Conservation (phyloP, 108 stramenopile species). For the Discostella stelligeroides region DNA sequence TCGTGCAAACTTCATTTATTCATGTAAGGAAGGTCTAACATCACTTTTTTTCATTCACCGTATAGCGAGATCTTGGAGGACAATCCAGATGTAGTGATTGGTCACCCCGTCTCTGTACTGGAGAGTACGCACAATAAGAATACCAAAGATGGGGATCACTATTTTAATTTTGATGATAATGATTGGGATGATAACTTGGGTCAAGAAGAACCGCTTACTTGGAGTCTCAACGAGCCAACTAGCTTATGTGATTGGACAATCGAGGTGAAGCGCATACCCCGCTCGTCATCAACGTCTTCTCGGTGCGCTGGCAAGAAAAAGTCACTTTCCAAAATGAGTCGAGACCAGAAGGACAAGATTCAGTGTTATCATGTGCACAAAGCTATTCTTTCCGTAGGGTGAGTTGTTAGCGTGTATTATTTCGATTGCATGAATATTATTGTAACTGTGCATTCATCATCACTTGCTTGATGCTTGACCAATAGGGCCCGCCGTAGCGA, state of each 20-base stretch:
- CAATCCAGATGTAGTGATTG: conserved; percentile 22
- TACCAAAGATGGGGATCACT: conserved; percentile 38
- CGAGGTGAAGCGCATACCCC: conserved; percentile 25
- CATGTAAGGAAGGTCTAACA: too few relatives aligned
- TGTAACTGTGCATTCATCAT: background rate
- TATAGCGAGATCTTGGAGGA: conserved; percentile 24
- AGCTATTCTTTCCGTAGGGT: conserved; percentile 46
- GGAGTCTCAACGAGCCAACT: conserved; percentile 38
- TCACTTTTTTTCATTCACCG: too few relatives aligned
- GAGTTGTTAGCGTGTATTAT: too few relatives aligned
- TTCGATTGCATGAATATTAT: too few relatives aligned
- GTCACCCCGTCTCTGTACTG: conserved; percentile 38
- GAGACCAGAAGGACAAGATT: conserved; percentile 8
- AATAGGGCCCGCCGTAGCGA: conserved; percentile 43
- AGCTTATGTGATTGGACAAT: conserved; percentile 53
- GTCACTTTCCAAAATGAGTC: conserved; percentile 5
- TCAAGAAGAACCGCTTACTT: conserved; percentile 47
- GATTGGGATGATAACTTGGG: conserved; percentile 40
- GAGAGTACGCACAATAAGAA: conserved; percentile 35
- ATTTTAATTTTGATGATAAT: conserved; percentile 45
- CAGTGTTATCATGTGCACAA: conserved; percentile 50
- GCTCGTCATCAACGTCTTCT: background rate
- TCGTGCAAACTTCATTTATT: too few relatives aligned
- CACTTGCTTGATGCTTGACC: background rate
- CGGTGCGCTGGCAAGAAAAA: background rate